These are phyloP conservation scores for Cercophora newfieldiana DNA, from an alignment of 495 filamentous ascomycete species.

Conservation along the genomic window DNA sequence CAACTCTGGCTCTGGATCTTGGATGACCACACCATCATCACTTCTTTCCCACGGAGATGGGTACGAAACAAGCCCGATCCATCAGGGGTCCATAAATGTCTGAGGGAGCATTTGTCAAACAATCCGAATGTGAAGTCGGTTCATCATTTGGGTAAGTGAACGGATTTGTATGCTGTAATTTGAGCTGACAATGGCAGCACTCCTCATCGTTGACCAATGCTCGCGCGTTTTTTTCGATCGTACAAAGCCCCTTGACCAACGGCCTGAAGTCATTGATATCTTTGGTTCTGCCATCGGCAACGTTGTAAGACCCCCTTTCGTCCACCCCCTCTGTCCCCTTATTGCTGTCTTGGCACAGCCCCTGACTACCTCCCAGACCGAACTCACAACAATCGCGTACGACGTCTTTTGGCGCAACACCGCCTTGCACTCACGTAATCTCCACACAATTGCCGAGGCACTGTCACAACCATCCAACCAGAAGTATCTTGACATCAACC, in stretches of 20 bases:
- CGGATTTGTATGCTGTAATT: background rate
- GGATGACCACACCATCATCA: constrained; percentile 61
- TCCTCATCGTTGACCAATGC: background rate
- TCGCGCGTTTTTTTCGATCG: background rate
- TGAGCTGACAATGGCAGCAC: background rate
- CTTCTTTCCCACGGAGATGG: constrained; percentile 52
- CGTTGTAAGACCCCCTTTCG: background rate
- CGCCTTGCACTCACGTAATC: background rate
- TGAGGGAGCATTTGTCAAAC: background rate
- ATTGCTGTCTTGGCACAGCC: no score
- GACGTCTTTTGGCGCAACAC: background rate
- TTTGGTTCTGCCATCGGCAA: background rate
- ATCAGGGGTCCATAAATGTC: background rate
- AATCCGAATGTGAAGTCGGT: background rate
- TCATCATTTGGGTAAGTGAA: background rate
- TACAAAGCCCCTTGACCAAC: background rate
- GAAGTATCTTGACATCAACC: background rate
- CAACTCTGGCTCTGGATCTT: constrained; percentile 71
- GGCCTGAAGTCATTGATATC: background rate
- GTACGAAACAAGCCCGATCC: background rate
- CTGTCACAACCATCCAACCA: background rate
- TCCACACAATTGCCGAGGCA: background rate
- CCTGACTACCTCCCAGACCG: background rate
- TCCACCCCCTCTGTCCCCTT: background rate
- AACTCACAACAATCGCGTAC: background rate